Evolutionary conservation across 2,329 filamentous ascomycete species (phyloP), one percentile per base, ranked within the genome.

Genomic region (Pseudogymnoascus sp.): DNA sequence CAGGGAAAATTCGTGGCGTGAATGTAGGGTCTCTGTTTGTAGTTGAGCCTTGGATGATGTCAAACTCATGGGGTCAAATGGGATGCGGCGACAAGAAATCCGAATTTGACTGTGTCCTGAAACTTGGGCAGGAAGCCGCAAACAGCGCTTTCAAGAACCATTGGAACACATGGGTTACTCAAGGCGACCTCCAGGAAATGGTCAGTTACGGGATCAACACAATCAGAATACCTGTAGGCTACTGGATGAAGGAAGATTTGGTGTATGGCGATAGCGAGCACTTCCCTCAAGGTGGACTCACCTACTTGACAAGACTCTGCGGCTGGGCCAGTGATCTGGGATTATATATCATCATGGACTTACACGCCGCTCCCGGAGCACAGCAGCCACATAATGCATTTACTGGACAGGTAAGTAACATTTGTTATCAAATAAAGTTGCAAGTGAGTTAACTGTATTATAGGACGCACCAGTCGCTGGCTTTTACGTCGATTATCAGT

Each of bases 401-500:
- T 61, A 80, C 78, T 1, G 78, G 77, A 8, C 66, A 67, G 59
- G 67, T 67, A 61, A 62, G 64, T 61, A 47, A 31, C 50, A 19
- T 16, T 44, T 24, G 1, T 47, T 19, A 21, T 14, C 11, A 40
- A 35, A 42, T 5, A 6, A 26, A 6, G 13, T n/a, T 40, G 42
- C 61, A 42, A 31, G 13, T 13, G n/a, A 33, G 26, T 10, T 42
- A 63, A 14, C 42, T 59, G 3, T 31, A 50, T 56, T 14, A 35
- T 63, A 76, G 74, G 72, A 72, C 62, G 74, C 74, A 4, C 61
- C 72, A 1, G 68, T 65, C 0, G 68, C 82, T 1, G 81, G 81
- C 2, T 87, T 87, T 74, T 87, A 84, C 71, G 73, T 76, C 31
- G 76, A 79, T 64, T 81, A 80, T 69, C 78, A 86, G 71, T 87